A percentile compares a stretch with the other conserved stretches of the same genome.
Evolutionary conservation across 2,329 filamentous ascomycete species (phyloP).

Genomic region (Penicillium sp.): DNA sequence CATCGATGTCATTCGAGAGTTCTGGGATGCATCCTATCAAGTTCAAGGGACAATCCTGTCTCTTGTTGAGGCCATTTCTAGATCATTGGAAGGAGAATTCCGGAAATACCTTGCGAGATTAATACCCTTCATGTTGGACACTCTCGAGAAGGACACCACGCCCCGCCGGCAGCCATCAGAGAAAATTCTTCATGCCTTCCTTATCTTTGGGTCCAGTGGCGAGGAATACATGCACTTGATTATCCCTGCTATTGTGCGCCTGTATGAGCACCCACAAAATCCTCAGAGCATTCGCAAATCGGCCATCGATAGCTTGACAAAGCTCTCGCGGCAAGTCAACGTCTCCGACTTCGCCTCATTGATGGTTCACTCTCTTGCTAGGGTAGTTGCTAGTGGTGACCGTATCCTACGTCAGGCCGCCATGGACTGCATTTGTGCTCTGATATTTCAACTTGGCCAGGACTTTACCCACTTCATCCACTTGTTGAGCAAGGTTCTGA

Average conservation of each 20-base stretch:
- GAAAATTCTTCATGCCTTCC: slow-evolving; percentile 85
- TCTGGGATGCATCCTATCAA: slow-evolving; percentile 74
- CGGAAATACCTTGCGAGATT: slow-evolving; percentile 88
- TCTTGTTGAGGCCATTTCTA: slow-evolving; percentile 87
- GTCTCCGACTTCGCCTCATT: slow-evolving; percentile 94
- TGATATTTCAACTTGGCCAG: slow-evolving; percentile 92
- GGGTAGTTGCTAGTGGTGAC: slow-evolving; percentile 71
- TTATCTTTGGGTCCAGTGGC: slow-evolving; percentile 90
- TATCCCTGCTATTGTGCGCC: slow-evolving; percentile 86
- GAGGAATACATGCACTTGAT: slow-evolving; percentile 99
- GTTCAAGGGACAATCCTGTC: slow-evolving; percentile 88
- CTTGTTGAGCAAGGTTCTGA: slow-evolving; percentile 82
- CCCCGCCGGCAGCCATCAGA: slow-evolving; percentile 75
- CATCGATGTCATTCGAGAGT: slow-evolving; percentile 78
- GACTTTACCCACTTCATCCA: slow-evolving; percentile 93
- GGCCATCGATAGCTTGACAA: slow-evolving; percentile 90
- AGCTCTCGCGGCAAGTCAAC: slow-evolving; percentile 92
- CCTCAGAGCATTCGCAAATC: slow-evolving; percentile 73
- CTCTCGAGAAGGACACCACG: slow-evolving; percentile 78
- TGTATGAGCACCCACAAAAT: slow-evolving; percentile 85
- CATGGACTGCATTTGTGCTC: slow-evolving; percentile 85
- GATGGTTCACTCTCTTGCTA: slow-evolving; percentile 87
- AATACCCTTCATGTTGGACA: slow-evolving; percentile 87
- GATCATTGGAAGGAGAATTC: slow-evolving; percentile 93
- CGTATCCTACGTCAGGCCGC: slow-evolving; percentile 70